Base-by-base conservation (phyloP, 176 grass and related monocot genomes). In the Guadua angustifolia region DNA sequence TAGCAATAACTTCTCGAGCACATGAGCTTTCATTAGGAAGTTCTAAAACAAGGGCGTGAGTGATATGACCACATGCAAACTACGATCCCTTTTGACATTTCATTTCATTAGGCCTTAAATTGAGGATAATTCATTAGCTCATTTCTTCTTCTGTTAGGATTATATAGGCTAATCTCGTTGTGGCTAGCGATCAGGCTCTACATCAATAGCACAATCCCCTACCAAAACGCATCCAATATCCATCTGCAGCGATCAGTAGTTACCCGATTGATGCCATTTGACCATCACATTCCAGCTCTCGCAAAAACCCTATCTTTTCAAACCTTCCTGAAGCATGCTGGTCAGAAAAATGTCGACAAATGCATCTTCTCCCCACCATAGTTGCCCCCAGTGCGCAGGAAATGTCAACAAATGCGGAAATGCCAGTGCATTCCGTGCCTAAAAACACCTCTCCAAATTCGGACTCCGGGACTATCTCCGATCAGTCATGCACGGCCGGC, bases 1-100 rank as follows among this genome's bases (percentile, higher is more conserved):
- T 60, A 33, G 75, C 19, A 76, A 63, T 16, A 86, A 80, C 58
- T 74, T 56, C 16, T 56, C 58, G 35, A 36, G 22, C 19, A 46
- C n/a, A 79, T 43, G 16, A 65, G 45, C 52, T 53, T 71, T 5
- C 4, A 33, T 42, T 51, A 18, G n/a, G 60, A 66, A 19, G 50
- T 9, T 21, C 12, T 26, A 43, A 51, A 50, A 24, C 0, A 22
- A 13, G 73, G 18, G 43, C 22, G 7, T 38, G 5, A 36, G 6
- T 22, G 80, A 72, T 73, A 61, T 61, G 80, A 14, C 12, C 24
- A 62, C 7, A 18, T 17, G 55, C 44, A 63, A 73, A 64, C 18
- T 64, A 6, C 1, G 1, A 22, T 65, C 1, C 0, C 9, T 74
- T 66, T 17, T 18, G 16, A 16, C 1, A 21, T 38, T 38, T 9